A percentile compares a stretch with the other conserved stretches of the same genome.
phyloP scores from a whole-genome alignment of 179 eudicot species.

The Vitellaria paradoxa region DNA sequence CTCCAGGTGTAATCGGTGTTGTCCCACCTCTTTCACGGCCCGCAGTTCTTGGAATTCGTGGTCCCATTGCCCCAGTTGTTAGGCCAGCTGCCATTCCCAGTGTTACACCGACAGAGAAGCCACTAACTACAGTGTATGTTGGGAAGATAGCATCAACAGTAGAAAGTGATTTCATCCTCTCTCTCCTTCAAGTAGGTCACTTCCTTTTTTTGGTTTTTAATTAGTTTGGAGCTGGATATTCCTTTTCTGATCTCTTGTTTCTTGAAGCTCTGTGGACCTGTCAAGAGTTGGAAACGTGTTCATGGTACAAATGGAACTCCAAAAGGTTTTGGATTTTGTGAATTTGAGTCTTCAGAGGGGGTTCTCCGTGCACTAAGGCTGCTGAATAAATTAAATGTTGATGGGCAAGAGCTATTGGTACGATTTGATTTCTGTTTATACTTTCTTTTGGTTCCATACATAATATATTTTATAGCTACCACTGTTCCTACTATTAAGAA shows the following conservation, averaged over 20 bases:
- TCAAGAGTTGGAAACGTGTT: conserved; percentile 94
- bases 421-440: conserved; percentile 8
- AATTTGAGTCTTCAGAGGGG: conserved; percentile 93
- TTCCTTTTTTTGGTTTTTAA: not conserved
- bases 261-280: conserved; percentile 89
- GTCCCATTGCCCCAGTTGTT: conserved; percentile 57
- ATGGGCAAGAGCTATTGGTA: conserved; percentile 94
- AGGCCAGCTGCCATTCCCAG: conserved; percentile 57
- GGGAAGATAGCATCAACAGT: conserved; percentile 88
- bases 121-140: conserved; percentile 87
- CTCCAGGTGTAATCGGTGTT: conserved; percentile 49
- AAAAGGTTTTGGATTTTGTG: conserved; percentile 85
- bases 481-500: not conserved
- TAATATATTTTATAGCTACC: not conserved
- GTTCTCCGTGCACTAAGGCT: conserved; percentile 89
- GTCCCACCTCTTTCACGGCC: conserved; percentile 63
- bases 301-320: conserved; percentile 80
- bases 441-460: no score
- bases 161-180: conserved; percentile 82
- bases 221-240: not conserved
- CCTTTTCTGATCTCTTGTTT: conserved; percentile 14
- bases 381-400: conserved; percentile 75
- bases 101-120: conserved; percentile 64
- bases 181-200: conserved; percentile 69
- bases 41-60: conserved; percentile 59